Conservation (phyloP, 257 asterid species). For the Ocimum tenuiflorum region DNA sequence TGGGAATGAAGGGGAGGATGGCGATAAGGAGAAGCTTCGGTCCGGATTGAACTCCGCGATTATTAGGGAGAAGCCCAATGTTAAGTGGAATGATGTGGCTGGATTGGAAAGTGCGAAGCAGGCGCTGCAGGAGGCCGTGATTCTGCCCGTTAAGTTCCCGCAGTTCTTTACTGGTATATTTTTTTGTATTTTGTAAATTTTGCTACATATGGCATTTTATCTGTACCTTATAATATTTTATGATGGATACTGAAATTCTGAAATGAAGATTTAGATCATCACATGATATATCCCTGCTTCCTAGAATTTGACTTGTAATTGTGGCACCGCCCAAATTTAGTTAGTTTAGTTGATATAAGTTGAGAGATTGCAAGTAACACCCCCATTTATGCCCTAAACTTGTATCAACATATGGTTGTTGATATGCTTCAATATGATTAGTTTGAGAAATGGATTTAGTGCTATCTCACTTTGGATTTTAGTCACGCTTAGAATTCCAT, state of each 20-base stretch:
- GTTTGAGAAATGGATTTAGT: not conserved
- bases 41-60: slow-evolving; percentile 90
- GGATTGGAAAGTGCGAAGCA: slow-evolving; percentile 99
- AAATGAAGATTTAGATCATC: not conserved
- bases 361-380: not conserved
- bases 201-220: not conserved
- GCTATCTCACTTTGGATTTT: not conserved
- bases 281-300: not conserved
- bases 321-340: not conserved
- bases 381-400: not conserved
- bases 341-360: not conserved
- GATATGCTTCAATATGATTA: not conserved
- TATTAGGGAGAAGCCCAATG: slow-evolving; percentile 88
- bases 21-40: slow-evolving; percentile 77
- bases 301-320: not conserved
- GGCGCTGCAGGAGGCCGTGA: slow-evolving; percentile 95
- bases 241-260: not conserved
- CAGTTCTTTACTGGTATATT: slow-evolving; percentile 86
- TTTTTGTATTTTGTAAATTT: not conserved
- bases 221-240: not conserved
- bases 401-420: not conserved
- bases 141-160: slow-evolving; percentile 94
- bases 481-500: not conserved
- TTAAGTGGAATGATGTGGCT: slow-evolving; percentile 97
- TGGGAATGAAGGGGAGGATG: slow-evolving; percentile 89